Conservation (phyloP, 2,329 filamentous ascomycete species). For the Chrysoporthe puriensis region DNA sequence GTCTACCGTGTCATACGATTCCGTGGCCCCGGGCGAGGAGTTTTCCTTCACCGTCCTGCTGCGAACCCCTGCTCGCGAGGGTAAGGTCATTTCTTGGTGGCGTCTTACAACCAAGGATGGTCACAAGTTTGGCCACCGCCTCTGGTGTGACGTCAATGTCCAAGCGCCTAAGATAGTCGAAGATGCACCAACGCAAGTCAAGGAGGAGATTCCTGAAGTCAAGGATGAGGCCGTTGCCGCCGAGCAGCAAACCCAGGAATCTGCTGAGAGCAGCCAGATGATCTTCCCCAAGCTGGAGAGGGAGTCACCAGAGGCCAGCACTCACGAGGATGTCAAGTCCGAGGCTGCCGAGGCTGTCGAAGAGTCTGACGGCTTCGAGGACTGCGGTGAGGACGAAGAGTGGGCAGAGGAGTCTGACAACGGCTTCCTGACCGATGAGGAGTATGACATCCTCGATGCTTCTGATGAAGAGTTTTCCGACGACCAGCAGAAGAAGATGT, state of each 20-base stretch:
- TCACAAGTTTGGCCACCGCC: conserved; percentile 83
- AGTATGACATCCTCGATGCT: conserved; percentile 96
- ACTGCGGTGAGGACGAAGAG: conserved; percentile 59
- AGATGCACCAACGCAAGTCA: conserved; percentile 29
- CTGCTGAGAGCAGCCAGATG: conserved; percentile 67
- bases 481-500: conserved; percentile 51
- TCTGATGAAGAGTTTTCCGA: conserved; percentile 83
- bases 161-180: conserved; percentile 43
- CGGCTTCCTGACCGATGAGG: conserved; percentile 92
- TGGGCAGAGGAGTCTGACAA: conserved; percentile 66
- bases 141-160: conserved; percentile 93
- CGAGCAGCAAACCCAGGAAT: conserved; percentile 36
- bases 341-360: conserved; percentile 55
- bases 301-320: conserved; percentile 82
- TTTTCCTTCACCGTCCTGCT: conserved; percentile 82
- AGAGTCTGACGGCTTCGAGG: conserved; percentile 53
- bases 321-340: conserved; percentile 65
- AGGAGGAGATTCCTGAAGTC: conserved; percentile 30
- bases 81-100: conserved; percentile 94
- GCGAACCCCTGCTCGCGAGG: conserved; percentile 75
- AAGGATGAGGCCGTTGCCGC: conserved; percentile 22
- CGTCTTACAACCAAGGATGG: conserved; percentile 83
- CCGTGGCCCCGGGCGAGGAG: conserved; percentile 74
- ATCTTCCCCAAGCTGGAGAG: conserved; percentile 97
- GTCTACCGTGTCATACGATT: conserved; percentile 73